Evolutionary conservation across 768 basidiomycete genomes (phyloP).

Genomic region (Coprinopsis cinerea): DNA sequence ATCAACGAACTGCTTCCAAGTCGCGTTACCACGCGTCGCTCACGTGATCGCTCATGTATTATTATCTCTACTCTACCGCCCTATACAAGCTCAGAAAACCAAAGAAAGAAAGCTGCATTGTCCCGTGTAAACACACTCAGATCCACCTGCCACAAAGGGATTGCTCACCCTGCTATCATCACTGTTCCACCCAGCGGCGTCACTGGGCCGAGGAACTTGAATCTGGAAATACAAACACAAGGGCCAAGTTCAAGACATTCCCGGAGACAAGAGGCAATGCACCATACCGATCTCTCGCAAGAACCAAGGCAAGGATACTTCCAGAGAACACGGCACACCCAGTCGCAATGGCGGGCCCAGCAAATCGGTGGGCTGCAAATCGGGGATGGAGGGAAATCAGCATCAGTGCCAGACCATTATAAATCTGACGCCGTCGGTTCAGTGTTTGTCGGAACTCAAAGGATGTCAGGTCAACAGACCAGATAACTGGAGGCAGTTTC

Average conservation of each 20-base stretch:
- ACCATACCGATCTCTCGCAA: constrained; percentile 39
- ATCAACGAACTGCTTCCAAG: constrained; percentile 23
- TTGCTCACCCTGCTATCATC: constrained; percentile 63
- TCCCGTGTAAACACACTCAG: constrained; percentile 1
- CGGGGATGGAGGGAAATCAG: constrained; percentile 57
- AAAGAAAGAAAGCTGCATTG: constrained; percentile 14
- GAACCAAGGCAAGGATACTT: constrained; percentile 50
- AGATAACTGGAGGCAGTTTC: constrained; percentile 57
- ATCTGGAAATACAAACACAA: constrained; percentile 16
- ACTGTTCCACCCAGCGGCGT: constrained; percentile 61
- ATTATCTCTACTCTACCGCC: neutral
- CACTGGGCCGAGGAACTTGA: constrained; percentile 53
- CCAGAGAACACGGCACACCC: constrained; percentile 60
- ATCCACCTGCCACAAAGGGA: neutral
- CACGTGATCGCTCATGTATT: neutral
- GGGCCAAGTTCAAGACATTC: constrained; percentile 4
- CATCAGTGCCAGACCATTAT: constrained; percentile 64
- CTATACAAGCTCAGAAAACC: constrained; percentile 7
- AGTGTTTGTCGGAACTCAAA: neutral
- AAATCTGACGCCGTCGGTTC: constrained; percentile 37
- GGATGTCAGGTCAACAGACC: constrained; percentile 31
- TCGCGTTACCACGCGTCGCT: constrained; percentile 27
- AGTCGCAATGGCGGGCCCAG: constrained; percentile 58
- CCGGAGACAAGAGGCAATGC: constrained; percentile 15
- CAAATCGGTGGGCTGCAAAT: constrained; percentile 54